These are phyloP conservation scores for Coffea humblotiana DNA, from an alignment of 305 asterid species.

Conservation along the genomic window DNA sequence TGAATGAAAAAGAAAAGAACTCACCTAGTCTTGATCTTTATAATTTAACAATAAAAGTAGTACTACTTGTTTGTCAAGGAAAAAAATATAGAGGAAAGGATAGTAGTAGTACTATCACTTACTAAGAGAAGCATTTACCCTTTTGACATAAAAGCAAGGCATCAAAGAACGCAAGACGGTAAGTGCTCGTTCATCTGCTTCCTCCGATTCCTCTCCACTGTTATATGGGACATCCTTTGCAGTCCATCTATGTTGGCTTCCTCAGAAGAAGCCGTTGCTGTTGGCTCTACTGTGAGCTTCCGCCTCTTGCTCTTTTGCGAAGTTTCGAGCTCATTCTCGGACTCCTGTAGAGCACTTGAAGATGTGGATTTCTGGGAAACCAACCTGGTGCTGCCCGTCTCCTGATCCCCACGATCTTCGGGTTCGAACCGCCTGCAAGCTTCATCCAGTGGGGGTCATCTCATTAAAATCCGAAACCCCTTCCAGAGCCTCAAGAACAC, in stretches of 20 bases:
- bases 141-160: slow-evolving; percentile 87
- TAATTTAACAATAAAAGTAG: not conserved
- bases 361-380: slow-evolving; percentile 33
- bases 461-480: slow-evolving; percentile 24
- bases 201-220: slow-evolving; percentile 79
- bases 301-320: slow-evolving; percentile 51
- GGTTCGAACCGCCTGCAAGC: not conserved
- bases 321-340: slow-evolving; percentile 40
- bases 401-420: slow-evolving; percentile 20
- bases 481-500: slow-evolving; percentile 39
- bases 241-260: slow-evolving; percentile 34
- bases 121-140: slow-evolving; percentile 38
- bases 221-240: slow-evolving; percentile 56
- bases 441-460: not conserved
- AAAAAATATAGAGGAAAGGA: not conserved
- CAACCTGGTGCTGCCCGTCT: slow-evolving; percentile 10
- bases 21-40: not conserved
- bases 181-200: slow-evolving; percentile 91
- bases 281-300: slow-evolving; percentile 24
- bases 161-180: slow-evolving; percentile 72
- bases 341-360: slow-evolving; percentile 39
- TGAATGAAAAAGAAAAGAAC: not conserved
- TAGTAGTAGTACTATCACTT: not conserved
- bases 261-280: slow-evolving; percentile 5
- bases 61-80: not conserved